Evolutionary conservation across 345 rosid genomes (phyloP), one percentile per base, ranked within the genome.

Genomic region (Raphanus sativus): DNA sequence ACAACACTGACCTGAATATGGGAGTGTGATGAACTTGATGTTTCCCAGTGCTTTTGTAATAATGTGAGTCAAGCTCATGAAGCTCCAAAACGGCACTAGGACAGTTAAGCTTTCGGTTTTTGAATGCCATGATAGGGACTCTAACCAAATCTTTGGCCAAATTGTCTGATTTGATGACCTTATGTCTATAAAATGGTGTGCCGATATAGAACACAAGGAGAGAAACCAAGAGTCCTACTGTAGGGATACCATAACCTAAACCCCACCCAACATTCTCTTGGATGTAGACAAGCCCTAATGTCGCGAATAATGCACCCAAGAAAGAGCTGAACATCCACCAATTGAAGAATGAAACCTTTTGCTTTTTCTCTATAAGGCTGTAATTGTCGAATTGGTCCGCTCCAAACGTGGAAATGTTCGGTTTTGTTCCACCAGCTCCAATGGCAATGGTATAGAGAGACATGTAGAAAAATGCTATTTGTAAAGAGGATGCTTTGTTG

Each of bases 271-370:
- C 40, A 73, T 94, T 94, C 73, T 94, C 98, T 72, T 94, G 97
- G 15, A 94, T 85, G 85, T 91, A 94, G 8, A 94, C 96, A 7
- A 94, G 97, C 16, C 89, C 88, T 5, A 90, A 75, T 7, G 94
- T 91, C 1, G 98, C 97, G 65, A 83, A 70, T 21, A 94, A 80
- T 4, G 90, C 96, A 2, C 96, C 98, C 62, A 89, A 33, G 77
- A 94, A 94, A 2, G 94, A 81, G 78, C 97, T 90, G 64, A 94
- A 91, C 93, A 94, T 86, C 97, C 97, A 94, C 98, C 97, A 91
- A 52, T 94, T 91, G 84, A 94, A 94, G 87, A 94, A 94, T 3
- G 98, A 90, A 58, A 79, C 89, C 69, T 94, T 91, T 75, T 81
- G 89, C 74, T 80, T 81, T n/a, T 87, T 91, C 79, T 94, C 97